phyloP scores from a whole-genome alignment of 2,329 filamentous ascomycete genomes.

The Penicillium digitatum region DNA sequence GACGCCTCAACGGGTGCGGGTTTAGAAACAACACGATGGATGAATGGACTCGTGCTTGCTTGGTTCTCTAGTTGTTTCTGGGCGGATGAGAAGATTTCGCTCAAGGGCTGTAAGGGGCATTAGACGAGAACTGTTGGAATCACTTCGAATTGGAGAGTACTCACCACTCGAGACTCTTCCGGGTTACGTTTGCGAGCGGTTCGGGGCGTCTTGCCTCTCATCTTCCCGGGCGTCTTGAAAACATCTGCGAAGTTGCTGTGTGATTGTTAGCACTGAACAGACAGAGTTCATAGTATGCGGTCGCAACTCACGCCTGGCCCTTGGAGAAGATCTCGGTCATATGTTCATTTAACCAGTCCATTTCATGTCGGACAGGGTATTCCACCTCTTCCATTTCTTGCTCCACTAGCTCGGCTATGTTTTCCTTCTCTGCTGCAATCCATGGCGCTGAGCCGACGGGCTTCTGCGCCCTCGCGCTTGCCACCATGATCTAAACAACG shows the following conservation, averaged over 20 bases:
- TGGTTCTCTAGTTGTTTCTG: conserved; percentile 37
- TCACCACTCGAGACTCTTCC: conserved; percentile 44
- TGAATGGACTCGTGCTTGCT: conserved; percentile 33
- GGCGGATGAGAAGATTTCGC: conserved; percentile 46
- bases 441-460: conserved; percentile 77
- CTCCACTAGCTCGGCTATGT: conserved; percentile 69
- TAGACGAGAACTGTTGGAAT: conserved; percentile 3
- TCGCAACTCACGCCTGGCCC: conserved; percentile 70
- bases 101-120: conserved; percentile 40
- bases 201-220: conserved; percentile 48
- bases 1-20: conserved; percentile 14
- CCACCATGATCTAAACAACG: conserved; percentile 43
- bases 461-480: conserved; percentile 40
- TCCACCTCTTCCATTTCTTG: conserved; percentile 90
- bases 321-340: conserved; percentile 91
- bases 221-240: conserved; percentile 66
- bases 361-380: conserved; percentile 85
- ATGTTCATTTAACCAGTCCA: conserved; percentile 98
- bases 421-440: conserved; percentile 78
- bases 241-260: conserved; percentile 81
- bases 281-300: conserved; percentile 1
- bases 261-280: conserved; percentile 28
- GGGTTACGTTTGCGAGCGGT: conserved; percentile 44
- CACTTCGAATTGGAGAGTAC: conserved; percentile 19
- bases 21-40: conserved; percentile 37